These are phyloP conservation scores for Quercus cerris DNA, from an alignment of 306 rosid genomes.

Conservation along the genomic window DNA sequence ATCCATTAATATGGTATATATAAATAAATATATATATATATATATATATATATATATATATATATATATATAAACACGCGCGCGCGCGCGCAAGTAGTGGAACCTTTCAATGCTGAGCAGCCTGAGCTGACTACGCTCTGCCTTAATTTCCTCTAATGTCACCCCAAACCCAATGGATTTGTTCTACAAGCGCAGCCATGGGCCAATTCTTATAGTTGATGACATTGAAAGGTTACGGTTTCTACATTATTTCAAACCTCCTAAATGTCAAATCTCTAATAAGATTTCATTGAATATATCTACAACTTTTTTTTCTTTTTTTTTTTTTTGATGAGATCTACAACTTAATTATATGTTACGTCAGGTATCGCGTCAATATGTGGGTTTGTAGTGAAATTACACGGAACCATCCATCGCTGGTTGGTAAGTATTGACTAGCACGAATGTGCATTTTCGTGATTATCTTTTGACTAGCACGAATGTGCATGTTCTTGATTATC, in stretches of 20 bases:
- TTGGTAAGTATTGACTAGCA: background rate
- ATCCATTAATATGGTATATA: too few relatives aligned
- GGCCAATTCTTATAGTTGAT: conserved; percentile 70
- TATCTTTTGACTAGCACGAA: background rate
- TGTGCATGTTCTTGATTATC: too few relatives aligned
- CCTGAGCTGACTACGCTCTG: conserved; percentile 61
- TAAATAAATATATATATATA: background rate
- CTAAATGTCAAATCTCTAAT: background rate
- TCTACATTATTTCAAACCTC: background rate
- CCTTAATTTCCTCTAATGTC: conserved; percentile 52
- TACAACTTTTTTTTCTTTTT: too few relatives aligned
- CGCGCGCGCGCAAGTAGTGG: conserved; percentile 7
- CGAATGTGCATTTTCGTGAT: too few relatives aligned
- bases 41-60: too few relatives aligned
- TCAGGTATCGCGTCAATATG: conserved; percentile 25
- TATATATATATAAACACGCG: too few relatives aligned
- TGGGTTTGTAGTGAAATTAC: too few relatives aligned
- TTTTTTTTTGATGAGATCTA: too few relatives aligned
- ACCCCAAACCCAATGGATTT: conserved; percentile 59
- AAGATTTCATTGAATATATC: too few relatives aligned
- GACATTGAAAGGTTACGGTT: conserved; percentile 50
- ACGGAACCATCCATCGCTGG: conserved; percentile 39
- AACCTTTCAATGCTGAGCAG: conserved; percentile 49
- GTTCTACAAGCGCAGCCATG: conserved; percentile 86
- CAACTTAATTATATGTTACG: background rate